Evolutionary conservation across 805 yeast genomes (phyloP).

Genomic region (Nakazawaea pomicola): DNA sequence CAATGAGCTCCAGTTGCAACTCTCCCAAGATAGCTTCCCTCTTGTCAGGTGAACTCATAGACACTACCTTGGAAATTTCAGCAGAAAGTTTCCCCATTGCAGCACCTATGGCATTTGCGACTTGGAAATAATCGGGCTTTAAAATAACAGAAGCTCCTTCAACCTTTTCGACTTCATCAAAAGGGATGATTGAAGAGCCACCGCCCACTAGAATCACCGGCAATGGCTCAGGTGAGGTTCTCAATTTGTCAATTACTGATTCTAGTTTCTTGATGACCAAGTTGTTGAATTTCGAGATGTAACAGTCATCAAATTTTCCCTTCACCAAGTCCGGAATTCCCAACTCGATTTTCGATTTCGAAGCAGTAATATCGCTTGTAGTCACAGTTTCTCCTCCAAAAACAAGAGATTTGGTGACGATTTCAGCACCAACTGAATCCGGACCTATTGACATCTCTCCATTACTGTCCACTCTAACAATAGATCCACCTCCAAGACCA

Average conservation of each 20-base stretch:
- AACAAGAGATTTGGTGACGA: constrained; percentile 27
- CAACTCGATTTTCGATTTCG: constrained; percentile 19
- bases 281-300: constrained; percentile 12
- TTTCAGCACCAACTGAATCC: constrained; percentile 41
- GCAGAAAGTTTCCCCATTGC: constrained; percentile 41
- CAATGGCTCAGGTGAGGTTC: constrained; percentile 36
- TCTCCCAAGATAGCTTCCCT: constrained; percentile 17
- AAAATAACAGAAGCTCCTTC: constrained; percentile 38
- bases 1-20: constrained; percentile 16
- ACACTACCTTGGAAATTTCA: constrained; percentile 14
- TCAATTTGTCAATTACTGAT: constrained; percentile 36
- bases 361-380: constrained; percentile 32
- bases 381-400: constrained; percentile 39
- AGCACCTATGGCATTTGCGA: constrained; percentile 49
- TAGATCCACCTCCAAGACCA: constrained; percentile 48
- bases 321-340: constrained; percentile 24
- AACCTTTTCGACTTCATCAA: constrained; percentile 17
- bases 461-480: constrained; percentile 28
- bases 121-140: constrained; percentile 35
- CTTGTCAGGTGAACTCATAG: constrained; percentile 3
- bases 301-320: constrained; percentile 15
- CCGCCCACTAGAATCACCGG: constrained; percentile 45
- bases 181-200: constrained; percentile 40
- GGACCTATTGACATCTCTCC: constrained; percentile 34
- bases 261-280: constrained; percentile 29